These are phyloP conservation scores for Acrasis kona DNA, from an alignment of 78 protist species.

Conservation along the genomic window DNA sequence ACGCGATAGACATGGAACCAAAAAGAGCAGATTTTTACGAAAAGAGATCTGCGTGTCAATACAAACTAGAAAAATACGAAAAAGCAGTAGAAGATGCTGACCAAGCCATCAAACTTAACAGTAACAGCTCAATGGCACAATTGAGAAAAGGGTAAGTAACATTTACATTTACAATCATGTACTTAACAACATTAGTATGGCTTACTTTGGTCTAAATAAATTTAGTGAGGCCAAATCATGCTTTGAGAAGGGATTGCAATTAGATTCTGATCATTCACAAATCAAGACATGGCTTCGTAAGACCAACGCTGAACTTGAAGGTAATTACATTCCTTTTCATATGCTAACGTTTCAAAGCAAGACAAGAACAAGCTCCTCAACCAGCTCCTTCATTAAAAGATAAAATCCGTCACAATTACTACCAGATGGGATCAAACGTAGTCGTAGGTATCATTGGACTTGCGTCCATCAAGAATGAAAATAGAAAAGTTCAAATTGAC, in stretches of 20 bases:
- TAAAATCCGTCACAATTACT: conserved; percentile 22
- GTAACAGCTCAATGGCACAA: not conserved
- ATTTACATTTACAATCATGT: not conserved
- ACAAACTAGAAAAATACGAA: not conserved
- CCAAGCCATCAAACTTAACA: not conserved
- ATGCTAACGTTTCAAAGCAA: too few relatives aligned
- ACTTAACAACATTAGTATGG: too few relatives aligned
- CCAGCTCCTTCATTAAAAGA: not conserved
- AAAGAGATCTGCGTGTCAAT: not conserved
- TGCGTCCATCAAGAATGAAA: conserved; percentile 11
- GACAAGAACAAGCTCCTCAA: too few relatives aligned
- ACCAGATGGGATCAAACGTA: conserved; percentile 15
- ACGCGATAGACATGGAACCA: not conserved
- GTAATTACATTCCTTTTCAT: too few relatives aligned
- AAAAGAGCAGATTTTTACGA: not conserved
- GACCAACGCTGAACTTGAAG: not conserved
- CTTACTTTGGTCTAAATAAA: not conserved
- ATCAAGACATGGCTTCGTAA: not conserved
- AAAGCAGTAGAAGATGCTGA: not conserved
- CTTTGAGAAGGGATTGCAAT: not conserved
- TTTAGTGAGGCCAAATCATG: not conserved
- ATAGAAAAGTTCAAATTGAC: not conserved
- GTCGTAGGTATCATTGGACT: not conserved
- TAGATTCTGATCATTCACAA: not conserved
- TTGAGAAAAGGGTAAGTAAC: conserved; percentile 5